Base-by-base conservation (phyloP, 2,329 filamentous ascomycete genomes). In the Talaromyces sp. region DNA sequence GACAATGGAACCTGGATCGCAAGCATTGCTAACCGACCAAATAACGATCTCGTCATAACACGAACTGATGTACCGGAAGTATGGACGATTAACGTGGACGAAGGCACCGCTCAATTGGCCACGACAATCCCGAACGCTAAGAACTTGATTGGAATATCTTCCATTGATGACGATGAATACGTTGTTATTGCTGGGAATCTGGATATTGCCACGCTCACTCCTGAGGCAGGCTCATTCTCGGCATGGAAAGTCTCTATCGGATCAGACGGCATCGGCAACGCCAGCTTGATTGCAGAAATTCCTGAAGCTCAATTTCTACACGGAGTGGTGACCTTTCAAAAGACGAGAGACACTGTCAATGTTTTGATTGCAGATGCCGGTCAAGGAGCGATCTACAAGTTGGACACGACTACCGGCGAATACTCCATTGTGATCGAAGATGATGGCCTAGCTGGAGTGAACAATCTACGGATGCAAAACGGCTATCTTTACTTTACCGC, bases 11-110 rank as follows among this genome's bases (percentile, higher is more conserved):
- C 74, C 11, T 76, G 73, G 74, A 66, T 77, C 35, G 75, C 77
- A 49, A 77, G 75, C 62, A 70, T 78, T 43, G 73, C 74, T 6
- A 67, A 73, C 1, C 70, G 73, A 16, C 59, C 66, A 7, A 76
- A 75, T 35, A 73, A 76, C 22, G 71, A 74, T 45, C 66, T 79
- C 14, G 70, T 78, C 8, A 64, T 75, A 22, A 73, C 73, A 6
- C 47, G 66, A 24, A 57, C 66, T n/a, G 69, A 63, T 33, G 64
- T 62, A 24, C 63, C 68, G 41, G 68, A 68, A 50, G 59, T 68
- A 31, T 70, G 68, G 68, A 67, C 67, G 22, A 62, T 68, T n/a
- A 57, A 61, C 24, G 60, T 64, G 24, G 59, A 63, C 1, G 47
- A 62, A 33, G 61, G 54, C 45, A 61, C 68, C 22, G 68, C 66